A percentile compares a stretch with the other conserved stretches of the same genome.
These are phyloP conservation scores for Alectoria sarmentosa DNA, from an alignment of 495 filamentous ascomycete genomes.

Conservation along the genomic window DNA sequence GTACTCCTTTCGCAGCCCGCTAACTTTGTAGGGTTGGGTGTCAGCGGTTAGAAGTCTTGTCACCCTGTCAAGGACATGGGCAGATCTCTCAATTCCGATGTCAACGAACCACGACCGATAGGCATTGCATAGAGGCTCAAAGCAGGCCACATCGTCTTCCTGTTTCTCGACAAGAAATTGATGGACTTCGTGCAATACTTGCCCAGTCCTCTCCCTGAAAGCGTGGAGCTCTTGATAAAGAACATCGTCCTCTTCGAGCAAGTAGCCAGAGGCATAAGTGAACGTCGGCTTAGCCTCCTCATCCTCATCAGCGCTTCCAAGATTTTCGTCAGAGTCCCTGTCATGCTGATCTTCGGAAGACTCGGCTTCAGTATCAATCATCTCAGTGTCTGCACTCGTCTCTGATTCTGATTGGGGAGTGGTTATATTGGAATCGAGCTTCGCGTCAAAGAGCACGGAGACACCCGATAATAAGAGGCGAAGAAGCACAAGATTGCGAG, in stretches of 20 bases:
- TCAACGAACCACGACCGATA: slow-evolving; percentile 97
- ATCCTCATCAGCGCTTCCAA: slow-evolving; percentile 71
- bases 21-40: slow-evolving; percentile 87
- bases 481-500: slow-evolving; percentile 77
- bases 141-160: slow-evolving; percentile 93
- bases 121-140: slow-evolving; percentile 83
- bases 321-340: slow-evolving; percentile 47
- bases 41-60: slow-evolving; percentile 75
- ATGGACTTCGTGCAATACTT: slow-evolving; percentile 74
- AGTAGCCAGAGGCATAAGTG: slow-evolving; percentile 78
- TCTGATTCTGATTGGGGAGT: slow-evolving; percentile 30
- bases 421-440: slow-evolving; percentile 47
- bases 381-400: slow-evolving; percentile 36
- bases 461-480: slow-evolving; percentile 82
- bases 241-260: slow-evolving; percentile 54
- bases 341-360: slow-evolving; percentile 48
- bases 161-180: slow-evolving; percentile 74
- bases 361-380: slow-evolving; percentile 40
- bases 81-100: slow-evolving; percentile 90
- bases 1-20: slow-evolving; percentile 84
- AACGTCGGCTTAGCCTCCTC: slow-evolving; percentile 74
- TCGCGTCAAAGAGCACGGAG: slow-evolving; percentile 78
- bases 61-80: slow-evolving; percentile 85
- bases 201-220: slow-evolving; percentile 72
- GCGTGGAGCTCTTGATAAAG: slow-evolving; percentile 71